These are phyloP conservation scores for Cydonia oblonga DNA, from an alignment of 331 rosid genomes.

Conservation along the genomic window DNA sequence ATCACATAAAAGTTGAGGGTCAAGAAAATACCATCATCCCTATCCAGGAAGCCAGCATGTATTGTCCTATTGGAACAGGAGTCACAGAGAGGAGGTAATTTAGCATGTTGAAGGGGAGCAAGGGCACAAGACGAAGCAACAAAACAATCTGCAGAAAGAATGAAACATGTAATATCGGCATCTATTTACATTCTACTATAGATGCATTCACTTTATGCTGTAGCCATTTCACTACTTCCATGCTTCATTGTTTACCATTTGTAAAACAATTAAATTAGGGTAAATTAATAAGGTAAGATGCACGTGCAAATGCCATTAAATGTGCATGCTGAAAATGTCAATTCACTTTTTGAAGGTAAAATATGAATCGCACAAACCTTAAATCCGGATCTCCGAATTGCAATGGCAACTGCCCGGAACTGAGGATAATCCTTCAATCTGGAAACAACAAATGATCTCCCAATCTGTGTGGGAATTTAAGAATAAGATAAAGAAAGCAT, in stretches of 20 bases:
- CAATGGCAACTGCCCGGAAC: conserved; percentile 75
- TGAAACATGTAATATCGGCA: background rate
- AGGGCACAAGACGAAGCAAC: conserved; percentile 91
- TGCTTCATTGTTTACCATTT: background rate
- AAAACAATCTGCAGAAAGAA: conserved; percentile 60
- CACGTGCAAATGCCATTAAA: background rate
- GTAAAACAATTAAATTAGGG: background rate
- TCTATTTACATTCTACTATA: background rate
- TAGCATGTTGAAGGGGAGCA: conserved; percentile 88
- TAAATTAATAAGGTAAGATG: background rate
- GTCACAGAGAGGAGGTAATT: conserved; percentile 91
- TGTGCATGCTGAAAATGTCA: background rate
- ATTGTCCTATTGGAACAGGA: conserved; percentile 73
- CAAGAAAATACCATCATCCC: conserved; percentile 91
- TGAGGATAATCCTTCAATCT: conserved; percentile 91
- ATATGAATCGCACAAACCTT: conserved; percentile 51
- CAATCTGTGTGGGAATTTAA: conserved; percentile 50
- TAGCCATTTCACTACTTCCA: no score
- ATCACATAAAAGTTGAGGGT: background rate
- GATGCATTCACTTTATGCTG: background rate
- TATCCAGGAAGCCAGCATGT: conserved; percentile 92
- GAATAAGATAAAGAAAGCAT: conserved; percentile 3
- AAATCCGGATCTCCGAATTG: conserved; percentile 74
- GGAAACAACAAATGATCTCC: conserved; percentile 76
- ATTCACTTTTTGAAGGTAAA: background rate